Evolutionary conservation across 2,329 filamentous ascomycete species (phyloP).

Genomic region (Clarireedia homoeocarpa): DNA sequence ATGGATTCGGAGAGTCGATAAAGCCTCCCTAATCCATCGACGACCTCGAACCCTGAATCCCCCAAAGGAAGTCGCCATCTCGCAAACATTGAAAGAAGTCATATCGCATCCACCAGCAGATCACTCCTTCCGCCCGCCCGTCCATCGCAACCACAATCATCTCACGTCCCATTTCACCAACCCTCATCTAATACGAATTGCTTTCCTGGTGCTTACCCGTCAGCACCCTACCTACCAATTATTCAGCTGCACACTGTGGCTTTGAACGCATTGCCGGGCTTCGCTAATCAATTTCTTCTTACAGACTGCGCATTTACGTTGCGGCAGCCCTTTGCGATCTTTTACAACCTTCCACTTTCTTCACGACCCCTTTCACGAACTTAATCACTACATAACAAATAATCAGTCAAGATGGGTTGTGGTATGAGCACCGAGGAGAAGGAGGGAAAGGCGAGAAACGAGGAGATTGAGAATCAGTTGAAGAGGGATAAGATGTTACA

Average conservation of each 20-base stretch:
- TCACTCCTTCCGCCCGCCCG: neutral
- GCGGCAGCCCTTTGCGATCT: slow-evolving; percentile 10
- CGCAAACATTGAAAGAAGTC: neutral
- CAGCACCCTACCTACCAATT: neutral
- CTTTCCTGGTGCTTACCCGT: neutral
- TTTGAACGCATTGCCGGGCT: neutral
- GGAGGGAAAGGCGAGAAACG: slow-evolving; percentile 99
- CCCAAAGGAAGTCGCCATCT: neutral
- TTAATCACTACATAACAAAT: slow-evolving; percentile 3
- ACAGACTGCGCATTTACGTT: slow-evolving; percentile 55
- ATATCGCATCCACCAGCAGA: neutral
- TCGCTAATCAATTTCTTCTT: slow-evolving; percentile 4
- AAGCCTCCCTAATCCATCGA: neutral
- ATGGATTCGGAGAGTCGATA: neutral
- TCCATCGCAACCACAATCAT: neutral
- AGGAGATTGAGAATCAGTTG: slow-evolving; percentile 99
- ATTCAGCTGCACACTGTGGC: neutral
- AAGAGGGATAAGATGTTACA: slow-evolving; percentile 99
- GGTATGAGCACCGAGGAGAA: slow-evolving; percentile 99
- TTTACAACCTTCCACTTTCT: neutral
- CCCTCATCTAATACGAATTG: neutral
- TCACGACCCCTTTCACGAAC: slow-evolving; percentile 4
- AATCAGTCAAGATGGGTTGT: slow-evolving; percentile 82
- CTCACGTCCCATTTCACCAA: neutral
- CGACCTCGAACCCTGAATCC: neutral